phyloP scores from a whole-genome alignment of 371 early-diverging fungal species.

The Circinella umbellata region DNA sequence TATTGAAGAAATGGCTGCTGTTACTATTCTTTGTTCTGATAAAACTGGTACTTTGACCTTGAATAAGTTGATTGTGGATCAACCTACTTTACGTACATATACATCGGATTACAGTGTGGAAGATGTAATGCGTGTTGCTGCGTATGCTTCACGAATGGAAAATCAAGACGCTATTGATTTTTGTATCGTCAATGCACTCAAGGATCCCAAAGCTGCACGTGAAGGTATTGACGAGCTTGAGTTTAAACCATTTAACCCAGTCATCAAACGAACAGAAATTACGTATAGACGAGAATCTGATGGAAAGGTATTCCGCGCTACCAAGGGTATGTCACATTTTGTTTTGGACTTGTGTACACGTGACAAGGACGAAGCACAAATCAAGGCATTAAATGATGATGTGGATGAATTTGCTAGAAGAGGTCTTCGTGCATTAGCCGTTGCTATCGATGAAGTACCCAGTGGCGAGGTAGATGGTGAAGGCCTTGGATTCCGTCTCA shows the following conservation, averaged over 20 bases:
- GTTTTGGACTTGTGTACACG: slow-evolving; percentile 73
- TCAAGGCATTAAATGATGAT: slow-evolving; percentile 62
- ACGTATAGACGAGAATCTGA: slow-evolving; percentile 67
- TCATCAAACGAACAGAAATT: slow-evolving; percentile 86
- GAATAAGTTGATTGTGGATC: slow-evolving; percentile 85
- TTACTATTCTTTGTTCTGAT: slow-evolving; percentile 93
- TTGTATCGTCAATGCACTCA: slow-evolving; percentile 71
- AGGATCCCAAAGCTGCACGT: slow-evolving; percentile 62
- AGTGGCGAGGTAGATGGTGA: slow-evolving; percentile 43
- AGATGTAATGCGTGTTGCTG: slow-evolving; percentile 63
- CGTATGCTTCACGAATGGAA: slow-evolving; percentile 72
- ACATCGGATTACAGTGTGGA: slow-evolving; percentile 51
- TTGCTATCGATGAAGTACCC: slow-evolving; percentile 73
- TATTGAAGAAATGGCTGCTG: slow-evolving; percentile 93
- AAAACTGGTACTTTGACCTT: slow-evolving; percentile 97
- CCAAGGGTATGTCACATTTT: slow-evolving; percentile 80
- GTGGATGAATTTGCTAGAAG: slow-evolving; percentile 78
- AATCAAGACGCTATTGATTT: slow-evolving; percentile 82
- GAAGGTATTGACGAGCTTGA: slow-evolving; percentile 69
- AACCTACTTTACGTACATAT: slow-evolving; percentile 65
- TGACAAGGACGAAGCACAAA: slow-evolving; percentile 65
- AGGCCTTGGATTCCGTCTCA: slow-evolving; percentile 55
- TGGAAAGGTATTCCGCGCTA: slow-evolving; percentile 65
- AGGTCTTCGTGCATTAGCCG: slow-evolving; percentile 88
- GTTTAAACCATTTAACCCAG: slow-evolving; percentile 91